Percentiles rank a stretch among this genome's conserved stretches.
Evolutionary conservation across 2,329 filamentous ascomycete species (phyloP).

Genomic region (Fonsecaea nubica): DNA sequence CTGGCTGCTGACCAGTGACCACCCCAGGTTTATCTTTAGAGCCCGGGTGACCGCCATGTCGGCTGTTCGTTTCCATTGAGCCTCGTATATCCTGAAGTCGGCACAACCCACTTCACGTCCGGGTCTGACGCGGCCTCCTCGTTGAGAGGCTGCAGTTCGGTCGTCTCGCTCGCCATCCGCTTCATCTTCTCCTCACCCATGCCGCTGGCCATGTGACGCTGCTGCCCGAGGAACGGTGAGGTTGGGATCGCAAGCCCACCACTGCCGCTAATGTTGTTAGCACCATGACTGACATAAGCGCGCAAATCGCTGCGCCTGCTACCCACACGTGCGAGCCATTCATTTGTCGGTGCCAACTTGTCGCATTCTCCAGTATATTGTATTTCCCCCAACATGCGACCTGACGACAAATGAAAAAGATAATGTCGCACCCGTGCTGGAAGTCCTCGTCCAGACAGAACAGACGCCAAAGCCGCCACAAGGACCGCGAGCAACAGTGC

Average conservation of each 20-base stretch:
- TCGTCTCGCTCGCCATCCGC: conserved; percentile 3
- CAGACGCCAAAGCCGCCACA: conserved; percentile 45
- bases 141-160: conserved; percentile 5
- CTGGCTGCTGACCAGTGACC: neutral
- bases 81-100: neutral
- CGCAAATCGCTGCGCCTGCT: conserved; percentile 21
- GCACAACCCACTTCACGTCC: neutral
- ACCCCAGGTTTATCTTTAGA: conserved; percentile 11
- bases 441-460: conserved; percentile 43
- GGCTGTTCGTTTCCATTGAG: conserved; percentile 2
- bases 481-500: conserved; percentile 49
- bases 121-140: conserved; percentile 1
- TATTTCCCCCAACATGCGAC: conserved; percentile 24
- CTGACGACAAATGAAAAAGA: conserved; percentile 32
- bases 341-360: conserved; percentile 26
- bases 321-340: conserved; percentile 33
- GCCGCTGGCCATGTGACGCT: neutral
- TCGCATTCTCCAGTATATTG: conserved; percentile 29
- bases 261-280: conserved; percentile 4
- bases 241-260: conserved; percentile 4
- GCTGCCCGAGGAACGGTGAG: conserved; percentile 12
- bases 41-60: conserved; percentile 11
- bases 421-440: conserved; percentile 28
- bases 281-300: neutral
- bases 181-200: conserved; percentile 12